phyloP scores from a whole-genome alignment of 2,329 filamentous ascomycete species.

The Furcasterigmium sp. region DNA sequence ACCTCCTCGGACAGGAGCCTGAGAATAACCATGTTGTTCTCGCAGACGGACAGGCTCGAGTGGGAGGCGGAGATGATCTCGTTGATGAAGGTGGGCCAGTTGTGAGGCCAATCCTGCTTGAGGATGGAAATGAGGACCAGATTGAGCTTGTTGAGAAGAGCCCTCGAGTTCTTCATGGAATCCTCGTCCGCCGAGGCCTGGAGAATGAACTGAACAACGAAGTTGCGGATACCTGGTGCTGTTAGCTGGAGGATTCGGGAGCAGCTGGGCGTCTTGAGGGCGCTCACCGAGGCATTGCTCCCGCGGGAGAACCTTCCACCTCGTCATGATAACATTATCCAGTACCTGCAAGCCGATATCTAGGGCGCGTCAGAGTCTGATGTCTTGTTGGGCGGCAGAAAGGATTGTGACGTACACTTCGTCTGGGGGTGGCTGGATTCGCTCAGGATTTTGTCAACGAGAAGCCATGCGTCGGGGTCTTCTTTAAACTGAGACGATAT shows the following conservation, averaged over 20 bases:
- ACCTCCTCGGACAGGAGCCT: constrained; percentile 95
- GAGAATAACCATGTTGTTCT: constrained; percentile 99
- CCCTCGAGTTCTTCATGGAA: constrained; percentile 74
- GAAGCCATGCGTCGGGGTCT: constrained; percentile 94
- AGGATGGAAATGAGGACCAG: constrained; percentile 94
- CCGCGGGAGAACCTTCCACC: constrained; percentile 95
- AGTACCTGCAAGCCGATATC: constrained; percentile 93
- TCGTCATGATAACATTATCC: constrained; percentile 96
- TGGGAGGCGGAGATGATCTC: constrained; percentile 97
- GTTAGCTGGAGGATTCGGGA: constrained; percentile 1
- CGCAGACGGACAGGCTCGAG: constrained; percentile 92
- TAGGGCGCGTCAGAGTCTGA: constrained; percentile 26
- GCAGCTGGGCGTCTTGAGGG: constrained; percentile 1
- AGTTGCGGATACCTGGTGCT: constrained; percentile 84
- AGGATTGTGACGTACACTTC: constrained; percentile 64
- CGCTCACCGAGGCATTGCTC: constrained; percentile 81
- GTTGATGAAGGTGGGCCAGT: constrained; percentile 99
- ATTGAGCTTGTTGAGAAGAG: constrained; percentile 96
- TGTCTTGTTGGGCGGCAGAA: neutral
- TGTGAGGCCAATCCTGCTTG: constrained; percentile 99
- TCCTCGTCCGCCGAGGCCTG: constrained; percentile 89
- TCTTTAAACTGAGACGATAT: constrained; percentile 76
- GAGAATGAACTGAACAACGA: constrained; percentile 98
- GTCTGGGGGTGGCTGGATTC: constrained; percentile 92
- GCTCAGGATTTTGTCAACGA: constrained; percentile 94